phyloP scores from a whole-genome alignment of 139 green algal species.

The Coccomyxa sp. region DNA sequence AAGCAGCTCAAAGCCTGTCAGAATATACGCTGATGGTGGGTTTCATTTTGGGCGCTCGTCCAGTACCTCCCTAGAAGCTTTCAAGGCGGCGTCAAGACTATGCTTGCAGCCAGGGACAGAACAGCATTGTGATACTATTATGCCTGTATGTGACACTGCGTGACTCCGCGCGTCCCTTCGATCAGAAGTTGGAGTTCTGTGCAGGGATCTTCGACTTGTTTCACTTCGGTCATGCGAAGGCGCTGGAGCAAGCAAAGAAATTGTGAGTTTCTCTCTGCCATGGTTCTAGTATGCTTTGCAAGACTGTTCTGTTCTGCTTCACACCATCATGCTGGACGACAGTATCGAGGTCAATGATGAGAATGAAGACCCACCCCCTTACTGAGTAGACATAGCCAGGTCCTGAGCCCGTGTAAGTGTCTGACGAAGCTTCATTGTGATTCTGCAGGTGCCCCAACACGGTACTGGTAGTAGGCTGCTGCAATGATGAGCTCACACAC shows the following conservation, averaged over 20 bases:
- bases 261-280: conserved; percentile 43
- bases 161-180: too few relatives aligned
- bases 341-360: too few relatives aligned
- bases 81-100: too few relatives aligned
- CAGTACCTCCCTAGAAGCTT: too few relatives aligned
- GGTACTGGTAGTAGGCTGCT: conserved; percentile 79
- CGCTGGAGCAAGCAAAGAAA: conserved; percentile 90
- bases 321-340: too few relatives aligned
- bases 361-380: too few relatives aligned
- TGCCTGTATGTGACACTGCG: too few relatives aligned
- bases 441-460: conserved; percentile 73
- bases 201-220: conserved; percentile 89
- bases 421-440: background rate
- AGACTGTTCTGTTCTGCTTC: too few relatives aligned
- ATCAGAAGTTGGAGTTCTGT: too few relatives aligned
- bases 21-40: conserved; percentile 81
- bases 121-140: too few relatives aligned
- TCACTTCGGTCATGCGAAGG: conserved; percentile 85
- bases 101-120: too few relatives aligned
- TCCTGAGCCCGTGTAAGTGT: background rate
- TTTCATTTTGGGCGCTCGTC: background rate
- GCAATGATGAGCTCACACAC: conserved; percentile 75
- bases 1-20: conserved; percentile 39
- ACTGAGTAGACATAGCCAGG: background rate
- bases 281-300: too few relatives aligned